Evolutionary conservation across 257 asterid genomes (phyloP), one percentile per base, ranked within the genome.

Genomic region (Lycium barbarum): DNA sequence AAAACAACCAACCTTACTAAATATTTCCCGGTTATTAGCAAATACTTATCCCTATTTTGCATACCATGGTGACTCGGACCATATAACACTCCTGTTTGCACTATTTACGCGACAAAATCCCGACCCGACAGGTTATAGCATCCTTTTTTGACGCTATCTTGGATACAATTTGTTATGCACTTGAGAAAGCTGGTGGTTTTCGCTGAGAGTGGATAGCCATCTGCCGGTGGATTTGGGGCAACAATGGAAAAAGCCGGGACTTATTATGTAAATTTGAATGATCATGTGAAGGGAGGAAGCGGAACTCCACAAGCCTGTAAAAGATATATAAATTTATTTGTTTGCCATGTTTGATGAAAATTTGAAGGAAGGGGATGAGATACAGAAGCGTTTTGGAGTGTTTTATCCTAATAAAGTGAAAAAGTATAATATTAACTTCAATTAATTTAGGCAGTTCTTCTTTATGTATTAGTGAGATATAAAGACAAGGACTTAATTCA

Each of bases 321-420:
- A 26, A 22, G 58, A 11, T 26, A 79, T 87, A 1, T 88, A 91
- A 68, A 91, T 93, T 14, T 90, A 91, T 85, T 33, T 92, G 74
- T 91, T 92, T 79, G 92, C 91, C 35, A 86, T 93, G 91, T 93
- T 90, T 81, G 93, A 91, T 71, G 96, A 93, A 83, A 91, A 93
- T 40, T 14, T 72, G 26, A 93, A 93, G 86, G 9, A 9, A 0
- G 89, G 89, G 18, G 87, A 36, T 0, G 10, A 13, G 5, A 85
- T 62, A 13, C 93, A 93, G 84, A 87, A 59, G 57, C 91, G 91
- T 85, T 92, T 88, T 47, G 93, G 92, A 6, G 59, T 92, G 18
- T 92, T 91, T 38, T 13, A 2, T 13, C 93, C 96, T 0, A 22
- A 66, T 9, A 70, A 84, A 68, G 59, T 83, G 35, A 76, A 68